A percentile compares a stretch with the other conserved stretches of the same genome.
Conservation (phyloP, 768 basidiomycete species). For the Amanita phalloides region DNA sequence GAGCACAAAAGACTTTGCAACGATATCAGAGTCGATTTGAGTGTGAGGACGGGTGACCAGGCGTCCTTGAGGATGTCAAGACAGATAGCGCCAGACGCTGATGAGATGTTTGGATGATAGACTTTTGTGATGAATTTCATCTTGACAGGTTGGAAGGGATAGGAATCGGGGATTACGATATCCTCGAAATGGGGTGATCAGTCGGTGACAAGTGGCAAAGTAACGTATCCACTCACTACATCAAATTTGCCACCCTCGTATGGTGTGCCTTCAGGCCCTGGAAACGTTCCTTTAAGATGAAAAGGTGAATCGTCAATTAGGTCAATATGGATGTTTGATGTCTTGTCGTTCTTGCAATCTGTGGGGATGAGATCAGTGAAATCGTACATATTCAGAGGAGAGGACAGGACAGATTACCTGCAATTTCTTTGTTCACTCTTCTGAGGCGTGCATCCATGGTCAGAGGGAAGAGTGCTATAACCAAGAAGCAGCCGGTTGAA, state of each 20-base stretch:
- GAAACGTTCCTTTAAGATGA: conserved; percentile 86
- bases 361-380: conserved; percentile 7
- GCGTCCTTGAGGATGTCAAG: conserved; percentile 82
- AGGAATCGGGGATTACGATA: conserved; percentile 85
- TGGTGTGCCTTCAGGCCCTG: conserved; percentile 86
- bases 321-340: conserved; percentile 77
- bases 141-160: conserved; percentile 91
- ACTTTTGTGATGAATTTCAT: conserved; percentile 98
- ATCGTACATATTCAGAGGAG: conserved; percentile 1
- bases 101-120: conserved; percentile 93
- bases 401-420: conserved; percentile 32
- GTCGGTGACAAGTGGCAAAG: conserved; percentile 1
- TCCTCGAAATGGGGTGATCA: conserved; percentile 39
- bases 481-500: neutral
- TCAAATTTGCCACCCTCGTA: conserved; percentile 89
- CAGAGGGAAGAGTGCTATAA: neutral
- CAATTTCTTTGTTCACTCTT: conserved; percentile 90
- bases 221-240: conserved; percentile 50
- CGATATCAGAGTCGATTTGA: conserved; percentile 93
- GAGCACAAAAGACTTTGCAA: conserved; percentile 88
- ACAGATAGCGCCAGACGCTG: conserved; percentile 91
- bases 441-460: conserved; percentile 81
- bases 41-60: conserved; percentile 92
- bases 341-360: conserved; percentile 96
- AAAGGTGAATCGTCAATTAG: conserved; percentile 85